Base-by-base conservation (phyloP, 345 rosid genomes). In the Firmiana major region DNA sequence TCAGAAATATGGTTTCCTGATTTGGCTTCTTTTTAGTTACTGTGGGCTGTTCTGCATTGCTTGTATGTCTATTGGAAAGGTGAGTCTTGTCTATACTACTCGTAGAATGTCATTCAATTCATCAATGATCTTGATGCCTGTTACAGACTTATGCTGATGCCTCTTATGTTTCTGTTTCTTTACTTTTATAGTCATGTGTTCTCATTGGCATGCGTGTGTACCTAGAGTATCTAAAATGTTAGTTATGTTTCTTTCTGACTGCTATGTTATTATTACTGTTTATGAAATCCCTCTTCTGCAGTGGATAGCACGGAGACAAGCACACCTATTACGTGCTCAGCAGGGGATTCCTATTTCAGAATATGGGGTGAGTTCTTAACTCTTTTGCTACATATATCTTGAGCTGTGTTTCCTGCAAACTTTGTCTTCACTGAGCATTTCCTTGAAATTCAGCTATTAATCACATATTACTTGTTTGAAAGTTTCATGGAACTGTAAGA, bases 261-360 rank as follows among this genome's bases (percentile, higher is more conserved):
- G 58, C 46, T 11, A 22, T 57, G 21, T 74, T 74, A 31, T 26
- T 45, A 45, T 60, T 19, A 22, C 24, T 74, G 15, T 38, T 28
- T 26, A 16, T 74, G 67, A n/a, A 75, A 58, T 55, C 71, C 26
- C 73, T 78, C 66, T 70, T 76, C 65, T 76, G 54, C 84, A 95
- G 99, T 95, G 99, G 99, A 62, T 88, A 81, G 85, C 90, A 68
- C 85, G 98, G 81, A 94, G 98, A 83, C 87, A 92, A 59, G 98
- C 97, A 13, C 99, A 89, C 28, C 49, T 85, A 21, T 49, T 92
- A 57, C 97, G 97, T 72, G 97, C 97, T 65, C 98, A 94, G 81
- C 97, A 97, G 86, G 98, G 99, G 54, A 92, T 94, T 84, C 97
- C 97, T 26, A 76, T 90, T 67, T 97, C 99, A 78, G 99, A 97